Percentiles rank a stretch among this genome's conserved stretches.
Evolutionary conservation across 805 yeast species (phyloP).

Genomic region (Crinitomyces ghanaensis): DNA sequence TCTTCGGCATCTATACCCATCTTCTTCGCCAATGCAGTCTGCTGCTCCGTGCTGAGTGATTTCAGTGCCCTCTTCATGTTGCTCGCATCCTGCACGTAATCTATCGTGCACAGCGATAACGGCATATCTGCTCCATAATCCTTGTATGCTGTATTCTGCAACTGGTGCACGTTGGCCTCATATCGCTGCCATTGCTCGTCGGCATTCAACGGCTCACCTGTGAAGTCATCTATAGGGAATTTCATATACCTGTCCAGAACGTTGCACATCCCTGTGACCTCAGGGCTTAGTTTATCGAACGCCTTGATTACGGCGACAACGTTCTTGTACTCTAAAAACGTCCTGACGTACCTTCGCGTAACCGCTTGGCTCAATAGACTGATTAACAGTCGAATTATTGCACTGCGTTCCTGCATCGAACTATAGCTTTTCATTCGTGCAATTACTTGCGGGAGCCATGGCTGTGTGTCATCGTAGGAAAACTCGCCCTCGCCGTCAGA

Average conservation of each 20-base stretch:
- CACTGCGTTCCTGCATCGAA: too few relatives aligned
- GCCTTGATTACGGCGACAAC: slow-evolving; percentile 15
- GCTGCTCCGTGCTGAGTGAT: slow-evolving; percentile 13
- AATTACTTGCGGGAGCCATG: too few relatives aligned
- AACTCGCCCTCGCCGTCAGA: too few relatives aligned
- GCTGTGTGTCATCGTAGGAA: too few relatives aligned
- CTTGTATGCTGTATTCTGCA: slow-evolving; percentile 20
- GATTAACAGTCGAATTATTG: too few relatives aligned
- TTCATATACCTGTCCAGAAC: slow-evolving; percentile 16
- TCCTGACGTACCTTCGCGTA: slow-evolving; percentile 29
- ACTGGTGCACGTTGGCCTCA: slow-evolving; percentile 10
- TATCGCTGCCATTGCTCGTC: slow-evolving; percentile 11
- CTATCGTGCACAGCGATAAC: slow-evolving; percentile 21
- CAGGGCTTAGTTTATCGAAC: not conserved
- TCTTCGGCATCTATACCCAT: not conserved
- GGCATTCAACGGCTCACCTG: slow-evolving; percentile 23
- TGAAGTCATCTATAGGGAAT: slow-evolving; percentile 34
- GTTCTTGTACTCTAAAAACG: slow-evolving; percentile 23
- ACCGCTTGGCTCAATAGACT: too few relatives aligned
- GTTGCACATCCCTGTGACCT: not conserved
- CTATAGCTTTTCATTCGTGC: too few relatives aligned
- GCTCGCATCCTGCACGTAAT: slow-evolving; percentile 13
- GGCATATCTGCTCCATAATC: slow-evolving; percentile 17
- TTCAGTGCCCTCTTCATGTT: slow-evolving; percentile 18
- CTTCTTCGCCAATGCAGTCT: slow-evolving; percentile 7